phyloP scores from a whole-genome alignment of 2,329 filamentous ascomycete genomes.

The Blastomyces parvus region DNA sequence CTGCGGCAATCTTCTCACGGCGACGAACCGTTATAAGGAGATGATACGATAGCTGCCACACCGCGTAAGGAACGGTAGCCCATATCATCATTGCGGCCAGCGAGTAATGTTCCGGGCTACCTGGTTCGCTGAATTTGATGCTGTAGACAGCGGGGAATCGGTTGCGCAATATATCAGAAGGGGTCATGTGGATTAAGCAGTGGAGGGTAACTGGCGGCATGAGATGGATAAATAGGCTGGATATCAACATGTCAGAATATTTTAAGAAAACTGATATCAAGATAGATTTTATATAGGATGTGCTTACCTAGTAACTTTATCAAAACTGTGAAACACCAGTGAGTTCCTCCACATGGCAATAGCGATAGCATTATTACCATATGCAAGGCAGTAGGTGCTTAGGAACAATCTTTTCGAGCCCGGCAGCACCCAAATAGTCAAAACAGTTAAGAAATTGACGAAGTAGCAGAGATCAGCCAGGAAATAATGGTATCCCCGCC shows the following conservation, averaged over 20 bases:
- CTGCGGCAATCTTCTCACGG: conserved; percentile 91
- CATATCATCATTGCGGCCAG: conserved; percentile 81
- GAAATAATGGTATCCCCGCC: conserved; percentile 92
- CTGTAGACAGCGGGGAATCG: conserved; percentile 78
- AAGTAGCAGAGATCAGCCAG: conserved; percentile 97
- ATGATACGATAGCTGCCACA: conserved; percentile 92
- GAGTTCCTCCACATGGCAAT: conserved; percentile 99
- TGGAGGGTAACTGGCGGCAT: conserved; percentile 95
- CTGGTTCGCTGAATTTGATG: conserved; percentile 60
- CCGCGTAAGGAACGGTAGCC: conserved; percentile 82
- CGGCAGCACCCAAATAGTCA: conserved; percentile 86
- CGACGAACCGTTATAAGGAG: conserved; percentile 90
- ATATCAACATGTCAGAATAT: neutral
- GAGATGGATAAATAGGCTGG: conserved; percentile 91
- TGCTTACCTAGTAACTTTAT: conserved; percentile 80
- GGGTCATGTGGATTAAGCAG: conserved; percentile 75
- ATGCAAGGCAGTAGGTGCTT: conserved; percentile 81
- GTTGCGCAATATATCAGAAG: conserved; percentile 52
- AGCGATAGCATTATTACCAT: conserved; percentile 92
- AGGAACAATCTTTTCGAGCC: conserved; percentile 85
- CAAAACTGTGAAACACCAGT: conserved; percentile 93
- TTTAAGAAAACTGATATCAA: conserved; percentile 14
- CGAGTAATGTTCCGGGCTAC: conserved; percentile 70
- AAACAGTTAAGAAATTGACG: conserved; percentile 74
- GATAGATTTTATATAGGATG: neutral